A percentile compares a stretch with the other conserved stretches of the same genome.
phyloP scores from a whole-genome alignment of 1,139 yeast species.

The Yamadazyma kanchanaburiensis region DNA sequence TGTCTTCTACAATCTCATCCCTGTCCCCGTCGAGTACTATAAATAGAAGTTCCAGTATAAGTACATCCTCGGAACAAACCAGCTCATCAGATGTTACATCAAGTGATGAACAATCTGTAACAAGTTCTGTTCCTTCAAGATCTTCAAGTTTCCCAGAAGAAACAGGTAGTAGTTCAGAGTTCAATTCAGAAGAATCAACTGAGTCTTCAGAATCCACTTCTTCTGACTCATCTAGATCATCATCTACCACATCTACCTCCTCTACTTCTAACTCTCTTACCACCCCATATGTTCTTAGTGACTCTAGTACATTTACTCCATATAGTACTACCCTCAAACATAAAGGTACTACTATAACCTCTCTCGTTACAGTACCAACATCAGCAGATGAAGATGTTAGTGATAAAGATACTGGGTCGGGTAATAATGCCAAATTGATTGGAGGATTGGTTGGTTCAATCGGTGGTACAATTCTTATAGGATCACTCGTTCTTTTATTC shows the following conservation, averaged over 20 bases:
- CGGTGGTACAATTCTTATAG: slow-evolving; percentile 44
- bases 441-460: slow-evolving; percentile 50
- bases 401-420: slow-evolving; percentile 12
- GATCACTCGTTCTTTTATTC: slow-evolving; percentile 34
- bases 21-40: neutral
- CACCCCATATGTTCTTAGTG: slow-evolving; percentile 4
- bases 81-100: no score
- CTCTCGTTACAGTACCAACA: slow-evolving; percentile 40
- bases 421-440: slow-evolving; percentile 35
- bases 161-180: no score
- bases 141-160: neutral
- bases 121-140: no score
- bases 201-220: neutral
- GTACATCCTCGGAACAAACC: neutral
- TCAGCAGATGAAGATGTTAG: slow-evolving; percentile 13
- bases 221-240: neutral
- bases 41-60: neutral
- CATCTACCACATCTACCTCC: slow-evolving; percentile 1
- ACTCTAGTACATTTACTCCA: slow-evolving; percentile 11
- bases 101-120: no score
- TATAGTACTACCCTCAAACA: slow-evolving; percentile 24
- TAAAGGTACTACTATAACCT: slow-evolving; percentile 41
- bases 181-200: no score
- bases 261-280: slow-evolving; percentile 1
- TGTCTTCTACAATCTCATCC: neutral